Conservation (phyloP, 257 asterid genomes). For the Solanum chiquidenum region DNA sequence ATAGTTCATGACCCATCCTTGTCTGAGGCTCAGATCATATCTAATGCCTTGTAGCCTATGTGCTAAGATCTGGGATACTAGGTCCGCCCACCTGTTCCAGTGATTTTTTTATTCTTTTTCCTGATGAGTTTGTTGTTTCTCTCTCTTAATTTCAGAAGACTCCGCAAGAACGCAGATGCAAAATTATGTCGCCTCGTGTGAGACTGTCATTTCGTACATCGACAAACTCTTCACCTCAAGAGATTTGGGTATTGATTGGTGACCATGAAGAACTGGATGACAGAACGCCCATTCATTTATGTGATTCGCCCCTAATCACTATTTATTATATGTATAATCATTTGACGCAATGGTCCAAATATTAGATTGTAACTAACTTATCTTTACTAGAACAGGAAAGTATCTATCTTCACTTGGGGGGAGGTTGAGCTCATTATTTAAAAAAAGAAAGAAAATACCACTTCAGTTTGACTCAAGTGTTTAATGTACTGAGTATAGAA, state of each 20-base stretch:
- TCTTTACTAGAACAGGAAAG: background rate
- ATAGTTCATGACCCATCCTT: background rate
- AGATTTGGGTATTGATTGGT: slow-evolving; percentile 78
- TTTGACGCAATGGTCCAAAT: background rate
- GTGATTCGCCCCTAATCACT: background rate
- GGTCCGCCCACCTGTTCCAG: background rate
- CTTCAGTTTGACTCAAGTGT: background rate
- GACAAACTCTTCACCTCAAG: slow-evolving; percentile 62
- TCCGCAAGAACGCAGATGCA: slow-evolving; percentile 75
- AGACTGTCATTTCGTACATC: slow-evolving; percentile 39
- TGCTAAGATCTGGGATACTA: background rate
- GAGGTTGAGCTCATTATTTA: background rate
- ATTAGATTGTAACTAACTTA: background rate
- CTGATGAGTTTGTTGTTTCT: background rate
- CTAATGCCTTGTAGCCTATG: background rate
- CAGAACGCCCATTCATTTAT: background rate
- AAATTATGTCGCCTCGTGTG: slow-evolving; percentile 40
- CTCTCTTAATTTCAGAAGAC: slow-evolving; percentile 31
- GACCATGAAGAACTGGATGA: background rate
- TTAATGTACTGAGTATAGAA: background rate
- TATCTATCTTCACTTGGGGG: background rate
- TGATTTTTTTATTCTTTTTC: background rate
- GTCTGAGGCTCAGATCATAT: background rate
- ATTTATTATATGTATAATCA: background rate
- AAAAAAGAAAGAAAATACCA: background rate